Base-by-base conservation (phyloP, 1,139 yeast genomes). In the Insectozyma bohioensis region DNA sequence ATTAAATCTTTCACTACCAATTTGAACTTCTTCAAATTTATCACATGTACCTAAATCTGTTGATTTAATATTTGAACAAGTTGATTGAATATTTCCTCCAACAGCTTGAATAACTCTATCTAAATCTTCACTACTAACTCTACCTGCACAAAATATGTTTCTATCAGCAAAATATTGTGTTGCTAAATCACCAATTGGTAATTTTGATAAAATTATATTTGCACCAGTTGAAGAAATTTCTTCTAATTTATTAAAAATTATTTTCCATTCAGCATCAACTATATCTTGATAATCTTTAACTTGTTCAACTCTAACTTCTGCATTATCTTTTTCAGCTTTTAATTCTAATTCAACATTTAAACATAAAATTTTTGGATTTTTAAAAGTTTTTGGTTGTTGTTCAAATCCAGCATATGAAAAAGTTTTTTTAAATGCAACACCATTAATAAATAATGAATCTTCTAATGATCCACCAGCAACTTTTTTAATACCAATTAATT, bases 191-290 rank as follows among this genome's bases (percentile, higher is more conserved):
- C 99, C 99, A 55, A 92, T 92, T 37, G 99, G 98, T 51, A 92
- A 72, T 59, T 87, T 90, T 10, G 97, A 90, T 43, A 92, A 75
- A 22, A 92, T 96, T 39, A 92, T 87, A 53, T 86, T 81, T 25
- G 97, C 97, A 20, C 97, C 98, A 6, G 95, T 75, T 17, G 73
- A 74, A 47, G 78, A 82, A 45, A 92, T 83, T 34, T 87, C 83
- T 51, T 86, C 85, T 48, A 92, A 75, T 63, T 94, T 92, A 52
- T 84, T 76, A 52, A 86, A 74, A 46, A 92, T 92, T 45, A 92
- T 85, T 57, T 86, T 80, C 97, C 98, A 92, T 63, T 92, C 99
- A 16, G 99, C 98, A 62, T 92, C 97, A 23, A 92, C 99, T 37
- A 92, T 84, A 24, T 85, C 90, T 65, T 92, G 98, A 63, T 94